Base-by-base conservation (phyloP, 2,329 filamentous ascomycete species). In the Biscogniauxia marginata region DNA sequence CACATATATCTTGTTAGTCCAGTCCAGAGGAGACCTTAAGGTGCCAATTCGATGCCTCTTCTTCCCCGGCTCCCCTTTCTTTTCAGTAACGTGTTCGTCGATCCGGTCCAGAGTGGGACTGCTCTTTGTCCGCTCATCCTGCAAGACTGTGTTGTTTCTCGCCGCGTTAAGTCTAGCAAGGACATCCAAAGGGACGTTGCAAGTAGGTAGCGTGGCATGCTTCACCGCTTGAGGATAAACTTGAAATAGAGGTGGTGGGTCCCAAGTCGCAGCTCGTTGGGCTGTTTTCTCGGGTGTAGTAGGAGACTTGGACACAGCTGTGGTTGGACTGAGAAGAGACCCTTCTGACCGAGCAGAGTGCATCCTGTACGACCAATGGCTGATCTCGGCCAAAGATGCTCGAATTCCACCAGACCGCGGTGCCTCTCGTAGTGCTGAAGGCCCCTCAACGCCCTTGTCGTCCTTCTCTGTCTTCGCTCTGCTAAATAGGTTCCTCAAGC, bases 191-290 rank as follows among this genome's bases (percentile, higher is more conserved):
- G 88, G 84, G 9, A 88, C 74, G 1, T 81, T 83, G 39, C 88
- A 87, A 16, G 88, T 82, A 22, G 86, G 82, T 3, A 96, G 77
- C 16, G 82, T 85, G 9, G 84, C 86, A 70, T 95, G 84, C 67
- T 89, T 92, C 63, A 91, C 82, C 2, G 91, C 86, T 72, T 96
- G 92, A 0, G 90, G 88, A 69, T 92, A 96, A 11, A 90, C 91
- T 70, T 96, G 89, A 71, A 93, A 96, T 11, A 97, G 76, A 1
- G 91, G 90, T 6, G 91, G 90, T 16, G 87, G 83, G 54, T 84
- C 82, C 86, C 86, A 90, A 11, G 45, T 56, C 48, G 49, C 49
- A 30, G 50, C 54, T 7, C 54, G 53, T 23, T 34, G 49, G 30
- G 49, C 59, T 39, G 30, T 22, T 43, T 51, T 61, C 21, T 53